Percentiles rank a stretch among this genome's conserved stretches.
These are phyloP conservation scores for Draba incana DNA, from an alignment of 345 rosid species.

Conservation along the genomic window DNA sequence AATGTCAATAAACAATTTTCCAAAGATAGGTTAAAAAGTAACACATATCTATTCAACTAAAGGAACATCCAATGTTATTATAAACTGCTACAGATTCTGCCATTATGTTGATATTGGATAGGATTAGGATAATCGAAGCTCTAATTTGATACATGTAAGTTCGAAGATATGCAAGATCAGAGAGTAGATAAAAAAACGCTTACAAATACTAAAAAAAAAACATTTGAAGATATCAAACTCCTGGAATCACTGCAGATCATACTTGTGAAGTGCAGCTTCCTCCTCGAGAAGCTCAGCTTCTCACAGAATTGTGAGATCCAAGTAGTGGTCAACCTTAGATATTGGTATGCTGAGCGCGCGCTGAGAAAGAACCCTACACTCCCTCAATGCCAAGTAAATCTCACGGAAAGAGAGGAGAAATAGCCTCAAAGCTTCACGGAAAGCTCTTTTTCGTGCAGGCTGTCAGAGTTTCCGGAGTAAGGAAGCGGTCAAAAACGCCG, in stretches of 20 bases:
- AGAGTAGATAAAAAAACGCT: slow-evolving; percentile 46
- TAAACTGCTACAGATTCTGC: slow-evolving; percentile 4
- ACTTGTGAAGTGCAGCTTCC: slow-evolving; percentile 39
- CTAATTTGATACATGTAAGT: slow-evolving; percentile 14
- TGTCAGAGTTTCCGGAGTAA: no score
- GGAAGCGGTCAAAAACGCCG: no score
- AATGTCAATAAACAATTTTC: background rate
- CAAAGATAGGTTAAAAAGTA: background rate
- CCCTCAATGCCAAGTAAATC: no score
- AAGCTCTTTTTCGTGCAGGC: no score
- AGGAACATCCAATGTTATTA: background rate
- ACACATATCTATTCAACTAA: slow-evolving; percentile 2
- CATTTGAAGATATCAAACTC: slow-evolving; percentile 76
- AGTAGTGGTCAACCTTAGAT: no score
- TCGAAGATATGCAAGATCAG: slow-evolving; percentile 25
- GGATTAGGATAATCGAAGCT: background rate
- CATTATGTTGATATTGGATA: background rate
- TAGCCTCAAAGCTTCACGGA: no score
- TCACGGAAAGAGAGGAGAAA: no score
- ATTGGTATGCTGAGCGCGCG: no score
- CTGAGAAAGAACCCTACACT: no score
- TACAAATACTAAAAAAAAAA: slow-evolving; percentile 66
- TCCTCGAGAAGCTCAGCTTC: no score
- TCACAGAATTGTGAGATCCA: no score
- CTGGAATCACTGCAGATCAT: slow-evolving; percentile 96